Percentiles rank a stretch among this genome's conserved stretches.
These are phyloP conservation scores for Carex littledalei DNA, from an alignment of 176 grass and related monocot genomes.

Conservation along the genomic window DNA sequence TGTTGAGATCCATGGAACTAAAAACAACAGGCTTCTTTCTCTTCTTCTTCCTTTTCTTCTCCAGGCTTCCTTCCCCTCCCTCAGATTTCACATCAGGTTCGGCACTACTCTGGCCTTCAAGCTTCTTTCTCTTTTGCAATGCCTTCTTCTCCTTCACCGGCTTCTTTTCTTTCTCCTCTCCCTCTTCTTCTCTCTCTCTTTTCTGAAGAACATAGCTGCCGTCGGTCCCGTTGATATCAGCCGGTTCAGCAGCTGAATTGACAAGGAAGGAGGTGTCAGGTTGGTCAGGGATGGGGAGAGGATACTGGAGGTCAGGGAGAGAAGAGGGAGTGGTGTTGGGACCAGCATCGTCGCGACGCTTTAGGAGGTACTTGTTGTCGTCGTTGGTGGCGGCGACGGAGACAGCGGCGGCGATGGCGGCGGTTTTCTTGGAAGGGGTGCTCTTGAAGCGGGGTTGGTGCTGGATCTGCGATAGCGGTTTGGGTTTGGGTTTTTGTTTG, in stretches of 20 bases:
- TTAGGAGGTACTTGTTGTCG: constrained; percentile 89
- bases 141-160: constrained; percentile 48
- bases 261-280: constrained; percentile 38
- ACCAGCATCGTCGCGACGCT: constrained; percentile 59
- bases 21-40: constrained; percentile 36
- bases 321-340: background rate
- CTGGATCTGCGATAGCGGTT: background rate
- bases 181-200: constrained; percentile 9
- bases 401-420: constrained; percentile 7
- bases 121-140: constrained; percentile 38
- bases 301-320: constrained; percentile 29
- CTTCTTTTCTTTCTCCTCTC: constrained; percentile 26
- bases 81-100: background rate
- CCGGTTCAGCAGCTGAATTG: constrained; percentile 24
- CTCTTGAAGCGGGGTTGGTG: constrained; percentile 23
- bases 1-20: constrained; percentile 20
- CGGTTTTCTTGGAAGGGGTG: constrained; percentile 20
- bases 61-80: constrained; percentile 24
- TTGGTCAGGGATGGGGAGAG: background rate
- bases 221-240: background rate
- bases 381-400: constrained; percentile 37
- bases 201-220: constrained; percentile 33
- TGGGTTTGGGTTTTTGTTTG: constrained; percentile 19
- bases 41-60: constrained; percentile 66
- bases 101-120: constrained; percentile 19